These are phyloP conservation scores for Phytophthora lateralis DNA, from an alignment of 352 stramenopile genomes.

Conservation along the genomic window DNA sequence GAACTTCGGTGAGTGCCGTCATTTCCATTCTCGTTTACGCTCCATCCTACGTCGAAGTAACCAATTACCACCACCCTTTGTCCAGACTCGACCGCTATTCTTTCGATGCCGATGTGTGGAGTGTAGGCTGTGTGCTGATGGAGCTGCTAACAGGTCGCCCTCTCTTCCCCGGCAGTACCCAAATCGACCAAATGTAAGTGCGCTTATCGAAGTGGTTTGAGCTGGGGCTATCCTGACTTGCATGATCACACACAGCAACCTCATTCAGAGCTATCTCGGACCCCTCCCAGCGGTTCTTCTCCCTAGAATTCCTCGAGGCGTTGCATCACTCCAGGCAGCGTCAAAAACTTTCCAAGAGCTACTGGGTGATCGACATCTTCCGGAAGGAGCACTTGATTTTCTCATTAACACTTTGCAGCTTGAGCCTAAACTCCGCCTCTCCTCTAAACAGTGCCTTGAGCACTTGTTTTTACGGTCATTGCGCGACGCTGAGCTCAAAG, in stretches of 20 bases:
- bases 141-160: constrained; percentile 78
- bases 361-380: constrained; percentile 46
- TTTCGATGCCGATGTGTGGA: constrained; percentile 86
- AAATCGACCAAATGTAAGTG: constrained; percentile 80
- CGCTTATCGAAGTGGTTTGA: not conserved
- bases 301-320: constrained; percentile 59
- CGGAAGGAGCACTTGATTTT: constrained; percentile 74
- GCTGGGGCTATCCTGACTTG: not conserved
- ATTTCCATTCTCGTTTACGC: not conserved
- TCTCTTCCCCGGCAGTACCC: constrained; percentile 75
- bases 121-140: constrained; percentile 76
- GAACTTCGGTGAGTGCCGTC: constrained; percentile 58
- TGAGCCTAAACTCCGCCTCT: constrained; percentile 61
- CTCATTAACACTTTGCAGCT: constrained; percentile 62
- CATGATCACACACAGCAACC: constrained; percentile 42
- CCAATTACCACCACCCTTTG: not conserved
- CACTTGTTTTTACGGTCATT: constrained; percentile 66
- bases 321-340: constrained; percentile 37
- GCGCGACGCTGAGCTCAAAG: constrained; percentile 54
- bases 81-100: constrained; percentile 76
- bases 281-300: constrained; percentile 51
- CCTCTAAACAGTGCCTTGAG: constrained; percentile 50
- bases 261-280: constrained; percentile 75
- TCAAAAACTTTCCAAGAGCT: constrained; percentile 56
- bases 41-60: not conserved